Evolutionary conservation across 2,329 filamentous ascomycete genomes (phyloP).

Genomic region (Ophiognomonia clavigignenti-juglandacearum): DNA sequence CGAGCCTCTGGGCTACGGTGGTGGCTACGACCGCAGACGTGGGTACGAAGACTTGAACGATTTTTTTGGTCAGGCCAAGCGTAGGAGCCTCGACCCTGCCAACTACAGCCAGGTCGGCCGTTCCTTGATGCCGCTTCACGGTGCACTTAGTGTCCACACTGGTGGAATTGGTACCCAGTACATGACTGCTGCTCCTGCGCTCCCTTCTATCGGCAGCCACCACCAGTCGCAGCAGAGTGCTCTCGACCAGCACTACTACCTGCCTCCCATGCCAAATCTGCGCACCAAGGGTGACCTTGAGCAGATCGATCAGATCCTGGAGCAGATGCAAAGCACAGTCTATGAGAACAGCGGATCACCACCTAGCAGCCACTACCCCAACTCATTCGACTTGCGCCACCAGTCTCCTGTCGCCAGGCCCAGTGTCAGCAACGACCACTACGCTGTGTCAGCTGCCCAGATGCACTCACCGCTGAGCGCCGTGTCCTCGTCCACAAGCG

Average conservation of each 20-base stretch:
- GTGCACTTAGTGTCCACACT: constrained; percentile 59
- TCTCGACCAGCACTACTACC: constrained; percentile 75
- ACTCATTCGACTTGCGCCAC: constrained; percentile 53
- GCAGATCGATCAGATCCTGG: constrained; percentile 90
- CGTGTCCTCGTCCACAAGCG: constrained; percentile 49
- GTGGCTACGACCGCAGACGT: constrained; percentile 68
- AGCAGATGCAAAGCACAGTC: constrained; percentile 93
- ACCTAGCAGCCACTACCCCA: constrained; percentile 73
- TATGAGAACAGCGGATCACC: constrained; percentile 88
- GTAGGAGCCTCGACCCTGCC: constrained; percentile 79
- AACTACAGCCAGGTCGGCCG: constrained; percentile 92
- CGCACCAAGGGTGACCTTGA: constrained; percentile 91
- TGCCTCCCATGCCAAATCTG: constrained; percentile 81
- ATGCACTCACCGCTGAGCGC: constrained; percentile 58
- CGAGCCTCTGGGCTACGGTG: constrained; percentile 61
- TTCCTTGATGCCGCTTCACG: constrained; percentile 76
- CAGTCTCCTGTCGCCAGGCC: constrained; percentile 26
- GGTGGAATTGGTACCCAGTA: constrained; percentile 51
- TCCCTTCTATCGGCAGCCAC: constrained; percentile 50
- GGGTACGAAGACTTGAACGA: constrained; percentile 86
- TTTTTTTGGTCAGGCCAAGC: constrained; percentile 91
- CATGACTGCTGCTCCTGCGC: constrained; percentile 38
- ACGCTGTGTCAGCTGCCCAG: constrained; percentile 43
- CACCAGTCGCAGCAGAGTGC: constrained; percentile 51
- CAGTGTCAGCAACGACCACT: constrained; percentile 24